Evolutionary conservation across 768 basidiomycete species (phyloP).

Genomic region (Botryobasidium botryosum): DNA sequence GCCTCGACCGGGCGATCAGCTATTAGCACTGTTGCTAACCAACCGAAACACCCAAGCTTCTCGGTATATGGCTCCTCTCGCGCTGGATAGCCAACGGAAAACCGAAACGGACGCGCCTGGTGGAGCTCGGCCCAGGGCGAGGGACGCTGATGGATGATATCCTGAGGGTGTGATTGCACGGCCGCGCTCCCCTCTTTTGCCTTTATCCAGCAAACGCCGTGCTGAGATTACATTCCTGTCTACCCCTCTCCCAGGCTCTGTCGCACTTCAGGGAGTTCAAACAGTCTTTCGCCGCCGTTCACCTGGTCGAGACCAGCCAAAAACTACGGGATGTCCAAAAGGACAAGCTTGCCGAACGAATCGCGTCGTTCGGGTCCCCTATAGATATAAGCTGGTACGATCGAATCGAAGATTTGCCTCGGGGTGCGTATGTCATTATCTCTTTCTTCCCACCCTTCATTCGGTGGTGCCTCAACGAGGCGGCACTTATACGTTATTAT

Average conservation of each 20-base stretch:
- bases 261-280: conserved; percentile 14
- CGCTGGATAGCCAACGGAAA: conserved; percentile 44
- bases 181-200: too few species aligned
- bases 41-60: conserved; percentile 40
- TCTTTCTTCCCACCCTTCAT: background rate
- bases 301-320: conserved; percentile 68
- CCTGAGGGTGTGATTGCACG: conserved; percentile 47
- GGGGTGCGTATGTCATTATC: conserved; percentile 15
- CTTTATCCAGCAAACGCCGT: too few species aligned
- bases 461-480: too few species aligned
- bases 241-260: conserved; percentile 7
- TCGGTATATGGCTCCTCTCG: conserved; percentile 73
- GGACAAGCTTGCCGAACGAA: conserved; percentile 25
- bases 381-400: conserved; percentile 67
- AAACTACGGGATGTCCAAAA: conserved; percentile 50
- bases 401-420: conserved; percentile 47
- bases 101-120: conserved; percentile 39
- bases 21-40: background rate
- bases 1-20: conserved; percentile 8
- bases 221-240: background rate
- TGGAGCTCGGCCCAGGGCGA: conserved; percentile 88
- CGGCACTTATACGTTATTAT: conserved; percentile 19
- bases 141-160: conserved; percentile 88
- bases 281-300: conserved; percentile 29
- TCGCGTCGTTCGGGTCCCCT: conserved; percentile 19